These are phyloP conservation scores for Dipodascus geniculatus DNA, from an alignment of 805 yeast species.

Conservation along the genomic window DNA sequence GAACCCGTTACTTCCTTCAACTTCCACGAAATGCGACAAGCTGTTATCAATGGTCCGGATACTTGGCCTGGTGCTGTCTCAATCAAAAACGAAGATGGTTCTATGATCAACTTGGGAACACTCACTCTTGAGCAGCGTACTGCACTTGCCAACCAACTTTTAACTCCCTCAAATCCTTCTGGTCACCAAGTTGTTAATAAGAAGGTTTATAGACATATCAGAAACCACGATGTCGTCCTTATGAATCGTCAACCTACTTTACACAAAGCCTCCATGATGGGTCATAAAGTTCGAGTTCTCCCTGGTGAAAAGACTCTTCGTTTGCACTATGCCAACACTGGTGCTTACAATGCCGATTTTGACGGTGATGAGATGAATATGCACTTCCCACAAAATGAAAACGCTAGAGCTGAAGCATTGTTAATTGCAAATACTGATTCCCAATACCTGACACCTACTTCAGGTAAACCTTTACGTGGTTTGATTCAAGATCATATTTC, in stretches of 20 bases:
- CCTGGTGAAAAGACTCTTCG: conserved; percentile 97
- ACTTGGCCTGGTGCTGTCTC: conserved; percentile 98
- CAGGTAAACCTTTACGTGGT: conserved; percentile 98
- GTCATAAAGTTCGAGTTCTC: conserved; percentile 91
- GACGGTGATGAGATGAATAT: conserved; percentile 99
- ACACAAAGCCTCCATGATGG: conserved; percentile 99
- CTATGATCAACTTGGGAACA: conserved; percentile 65
- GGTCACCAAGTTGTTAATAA: conserved; percentile 63
- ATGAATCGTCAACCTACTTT: conserved; percentile 99
- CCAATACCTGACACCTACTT: conserved; percentile 95
- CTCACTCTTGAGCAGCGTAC: conserved; percentile 92
- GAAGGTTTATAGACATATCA: conserved; percentile 89
- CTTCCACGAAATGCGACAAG: conserved; percentile 80
- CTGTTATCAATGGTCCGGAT: conserved; percentile 95
- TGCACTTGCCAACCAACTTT: conserved; percentile 84
- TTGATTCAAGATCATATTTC: conserved; percentile 97
- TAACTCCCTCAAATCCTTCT: conserved; percentile 57
- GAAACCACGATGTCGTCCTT: conserved; percentile 86
- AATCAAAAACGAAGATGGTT: conserved; percentile 92
- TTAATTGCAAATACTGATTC: conserved; percentile 94
- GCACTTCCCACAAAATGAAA: conserved; percentile 98
- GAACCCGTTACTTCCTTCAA: conserved; percentile 95
- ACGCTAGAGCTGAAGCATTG: conserved; percentile 92
- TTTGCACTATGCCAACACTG: conserved; percentile 96
- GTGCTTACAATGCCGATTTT: conserved; percentile 97